Conservation (phyloP, 1,284 basidiomycete species). For the Marasmius fiardii region DNA sequence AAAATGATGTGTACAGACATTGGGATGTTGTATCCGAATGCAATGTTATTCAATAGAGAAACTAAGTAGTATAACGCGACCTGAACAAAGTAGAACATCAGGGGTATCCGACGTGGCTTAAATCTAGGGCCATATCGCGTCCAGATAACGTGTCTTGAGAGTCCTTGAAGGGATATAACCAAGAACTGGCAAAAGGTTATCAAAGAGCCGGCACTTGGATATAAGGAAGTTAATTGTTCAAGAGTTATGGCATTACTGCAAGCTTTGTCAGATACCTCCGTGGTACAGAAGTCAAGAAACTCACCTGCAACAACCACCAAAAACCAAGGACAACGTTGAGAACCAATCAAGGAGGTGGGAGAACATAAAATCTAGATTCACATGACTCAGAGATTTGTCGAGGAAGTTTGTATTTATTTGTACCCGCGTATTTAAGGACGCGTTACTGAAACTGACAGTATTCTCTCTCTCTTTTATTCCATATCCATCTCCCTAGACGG, state of each 20-base stretch:
- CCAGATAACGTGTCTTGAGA: constrained; percentile 55
- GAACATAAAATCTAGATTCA: not conserved
- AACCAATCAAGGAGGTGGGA: constrained; percentile 45
- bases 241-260: constrained; percentile 71
- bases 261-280: too few relatives aligned
- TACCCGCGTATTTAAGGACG: not conserved
- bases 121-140: constrained; percentile 45
- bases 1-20: constrained; percentile 96
- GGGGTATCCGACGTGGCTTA: constrained; percentile 65
- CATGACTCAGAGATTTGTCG: not conserved
- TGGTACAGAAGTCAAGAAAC: constrained; percentile 22
- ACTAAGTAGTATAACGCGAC: constrained; percentile 81
- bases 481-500: constrained; percentile 16
- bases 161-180: constrained; percentile 66
- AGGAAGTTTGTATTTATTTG: constrained; percentile 4
- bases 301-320: constrained; percentile 80
- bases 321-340: constrained; percentile 62
- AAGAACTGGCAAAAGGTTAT: constrained; percentile 86
- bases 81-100: constrained; percentile 76
- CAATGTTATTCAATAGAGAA: constrained; percentile 87
- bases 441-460: not conserved
- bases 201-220: constrained; percentile 69
- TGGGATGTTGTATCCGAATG: constrained; percentile 84
- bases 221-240: constrained; percentile 61
- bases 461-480: constrained; percentile 12